Base-by-base conservation (phyloP, 106 monocot species). In the Acorus calamus region DNA sequence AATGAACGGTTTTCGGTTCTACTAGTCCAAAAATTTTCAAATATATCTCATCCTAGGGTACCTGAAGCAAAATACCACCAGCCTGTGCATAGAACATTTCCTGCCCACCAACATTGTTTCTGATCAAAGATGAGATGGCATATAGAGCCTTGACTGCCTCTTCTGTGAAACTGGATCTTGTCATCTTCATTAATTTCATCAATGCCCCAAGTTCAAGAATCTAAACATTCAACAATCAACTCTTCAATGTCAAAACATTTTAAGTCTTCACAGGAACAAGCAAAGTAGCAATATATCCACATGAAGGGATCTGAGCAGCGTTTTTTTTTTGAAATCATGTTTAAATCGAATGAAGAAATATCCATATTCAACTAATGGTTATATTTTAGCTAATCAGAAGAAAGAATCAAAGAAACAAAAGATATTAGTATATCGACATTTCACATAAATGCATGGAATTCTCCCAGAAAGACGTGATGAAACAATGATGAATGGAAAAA, bases 61-160 rank as follows among this genome's bases (percentile, higher is more conserved):
- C 94, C 86, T 86, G 86, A 41, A 94, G 77, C 78, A 89, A 70
- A 53, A 68, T 44, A 70, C 60, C 61, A 58, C 94, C 94, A 58
- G 72, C 66, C 63, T 81, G 77, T 13, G 66, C 50, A 79, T 67
- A 73, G 57, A 94, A 94, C 50, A 86, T 58, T 13, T 81, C 65
- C 72, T 81, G 86, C 3, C 86, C 89, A 70, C 50, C 47, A 47
- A 69, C 66, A 57, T 86, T 94, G 55, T 89, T 81, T 73, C 89
- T 83, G 52, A 94, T 77, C 59, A 94, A 66, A 13, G 94, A 68
- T 61, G 89, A 94, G 66, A 94, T 74, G 2, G 86, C 89, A 75
- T 84, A 86, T 28, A 94, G 71, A 44, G 89, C 89, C 64, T 94
- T 94, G 47, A 74, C 61, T 6, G 83, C 83, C 81, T 89, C 94